Base-by-base conservation (phyloP, 129 eudicot species). In the Silybum marianum region DNA sequence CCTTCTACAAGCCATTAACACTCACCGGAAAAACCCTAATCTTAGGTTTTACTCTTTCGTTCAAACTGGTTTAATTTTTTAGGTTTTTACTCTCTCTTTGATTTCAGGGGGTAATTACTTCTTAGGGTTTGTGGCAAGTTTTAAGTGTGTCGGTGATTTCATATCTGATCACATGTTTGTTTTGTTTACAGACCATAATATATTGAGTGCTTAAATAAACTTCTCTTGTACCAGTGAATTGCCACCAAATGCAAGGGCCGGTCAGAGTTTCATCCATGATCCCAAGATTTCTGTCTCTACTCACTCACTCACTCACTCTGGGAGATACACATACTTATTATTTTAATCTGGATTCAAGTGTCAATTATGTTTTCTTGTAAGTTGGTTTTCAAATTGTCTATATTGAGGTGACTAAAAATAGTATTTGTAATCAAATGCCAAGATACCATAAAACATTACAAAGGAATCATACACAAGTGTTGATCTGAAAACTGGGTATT, bases 231-330 rank as follows among this genome's bases (percentile, higher is more conserved):
- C 96, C 1, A 96, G 98, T 10, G 98, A 92, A 51, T 88, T 95
- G 81, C 98, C 98, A 11, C 98, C 98, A n/a, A 92, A 92, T 89
- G 96, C 96, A 60, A 83, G 98, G 78, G 90, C 97, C 54, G 97
- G 98, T 74, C 98, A 95, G 70, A 92, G 98, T 86, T 95, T 95
- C 76, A 85, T 95, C 73, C 98, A 95, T 82, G 98, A 95, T 83
- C 97, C 96, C 34, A 94, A 92, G 97, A 96, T 94, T 72, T 39
- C 54, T 72, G 5, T 6, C 42, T 26, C 46, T 24, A 8, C 2
- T 73, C 9, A 77, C 9, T 1, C 1, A 26, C 2, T 1, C 2
- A n/a, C n/a, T 80, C 71, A 77, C 10, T 67, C 9, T 18, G 14
- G 6, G 6, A 24, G 12, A 0, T 71, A 34, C 77, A 3, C 60